phyloP scores from a whole-genome alignment of 495 filamentous ascomycete genomes.

The Penicillium herquei region DNA sequence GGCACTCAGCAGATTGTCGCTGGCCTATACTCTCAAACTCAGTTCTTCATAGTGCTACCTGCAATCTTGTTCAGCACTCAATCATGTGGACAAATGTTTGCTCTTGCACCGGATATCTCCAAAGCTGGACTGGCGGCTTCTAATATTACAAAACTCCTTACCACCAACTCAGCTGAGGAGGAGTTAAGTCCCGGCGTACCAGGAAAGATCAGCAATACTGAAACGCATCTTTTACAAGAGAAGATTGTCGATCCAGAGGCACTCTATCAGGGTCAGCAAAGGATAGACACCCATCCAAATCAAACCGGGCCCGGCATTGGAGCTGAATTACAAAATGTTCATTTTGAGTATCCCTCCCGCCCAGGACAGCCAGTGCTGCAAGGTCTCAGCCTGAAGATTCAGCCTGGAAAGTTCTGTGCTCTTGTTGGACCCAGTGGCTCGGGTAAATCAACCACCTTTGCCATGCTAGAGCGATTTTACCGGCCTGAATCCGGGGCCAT shows the following conservation, averaged over 20 bases:
- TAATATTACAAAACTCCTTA: slow-evolving; percentile 34
- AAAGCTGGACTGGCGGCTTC: slow-evolving; percentile 43
- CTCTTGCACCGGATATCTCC: slow-evolving; percentile 60
- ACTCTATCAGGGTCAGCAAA: slow-evolving; percentile 1
- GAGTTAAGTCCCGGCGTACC: slow-evolving; percentile 20
- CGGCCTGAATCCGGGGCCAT: slow-evolving; percentile 39
- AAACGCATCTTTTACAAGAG: slow-evolving; percentile 19
- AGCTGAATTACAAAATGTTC: slow-evolving; percentile 52
- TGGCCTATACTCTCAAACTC: slow-evolving; percentile 54
- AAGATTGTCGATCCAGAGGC: slow-evolving; percentile 27
- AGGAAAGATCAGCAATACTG: slow-evolving; percentile 9
- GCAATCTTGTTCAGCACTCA: slow-evolving; percentile 59
- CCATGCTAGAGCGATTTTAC: slow-evolving; percentile 60
- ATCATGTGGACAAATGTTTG: slow-evolving; percentile 64
- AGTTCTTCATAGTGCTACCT: slow-evolving; percentile 67
- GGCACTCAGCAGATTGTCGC: slow-evolving; percentile 55
- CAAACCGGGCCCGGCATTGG: slow-evolving; percentile 22
- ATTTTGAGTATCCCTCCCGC: slow-evolving; percentile 60
- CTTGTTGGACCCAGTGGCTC: slow-evolving; percentile 60
- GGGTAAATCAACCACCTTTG: slow-evolving; percentile 60
- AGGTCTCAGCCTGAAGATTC: slow-evolving; percentile 51
- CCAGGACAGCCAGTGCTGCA: slow-evolving; percentile 52
- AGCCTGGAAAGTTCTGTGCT: slow-evolving; percentile 56
- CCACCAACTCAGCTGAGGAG: slow-evolving; percentile 29
- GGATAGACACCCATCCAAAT: neutral